Base-by-base conservation (phyloP, 2,329 filamentous ascomycete genomes). In the Claviceps sp. region DNA sequence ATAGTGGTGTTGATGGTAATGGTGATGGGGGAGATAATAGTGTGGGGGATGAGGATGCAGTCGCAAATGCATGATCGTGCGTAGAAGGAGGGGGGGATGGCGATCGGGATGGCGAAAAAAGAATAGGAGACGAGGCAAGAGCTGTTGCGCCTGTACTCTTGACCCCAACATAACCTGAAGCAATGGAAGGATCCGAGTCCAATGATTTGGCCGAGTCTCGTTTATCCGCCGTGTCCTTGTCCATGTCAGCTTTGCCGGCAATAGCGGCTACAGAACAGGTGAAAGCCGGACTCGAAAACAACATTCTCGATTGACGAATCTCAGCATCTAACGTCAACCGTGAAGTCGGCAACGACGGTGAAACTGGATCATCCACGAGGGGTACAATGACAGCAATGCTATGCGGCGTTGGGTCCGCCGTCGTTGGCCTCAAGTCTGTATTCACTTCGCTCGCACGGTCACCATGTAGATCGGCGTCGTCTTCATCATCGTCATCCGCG, bases 191-290 rank as follows among this genome's bases (percentile, higher is more conserved):
- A 26, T 63, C 65, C 1, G 68, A 69, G 30, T 68, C 71, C 20
- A 75, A 58, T 37, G 74, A 70, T 58, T 74, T 77, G 43, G 67
- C 72, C n/a, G 76, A 78, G 56, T 78, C 75, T 49, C 73, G 72
- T 53, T 74, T 75, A 49, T 70, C 65, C 26, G 60, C 50, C 30
- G 60, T 55, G 49, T 62, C 58, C 8, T 58, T 53, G 16, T 61
- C 58, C 6, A 59, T 51, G 16, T 61, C 60, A 44, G 62, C 60
- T 49, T 62, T 59, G 34, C 66, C 62, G 2, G 62, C 61, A n/a
- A 70, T 61, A 46, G 68, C 66, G 11, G 67, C 68, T 4, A 75
- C 61, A 14, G 66, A 69, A 1, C 65, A 63, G 24, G 65, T 67
- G 50, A 70, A 70, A 40, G 65, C 68, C 5, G 66, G 61, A 38